Base-by-base conservation (phyloP, 495 filamentous ascomycete species). In the Podospora anserina region DNA sequence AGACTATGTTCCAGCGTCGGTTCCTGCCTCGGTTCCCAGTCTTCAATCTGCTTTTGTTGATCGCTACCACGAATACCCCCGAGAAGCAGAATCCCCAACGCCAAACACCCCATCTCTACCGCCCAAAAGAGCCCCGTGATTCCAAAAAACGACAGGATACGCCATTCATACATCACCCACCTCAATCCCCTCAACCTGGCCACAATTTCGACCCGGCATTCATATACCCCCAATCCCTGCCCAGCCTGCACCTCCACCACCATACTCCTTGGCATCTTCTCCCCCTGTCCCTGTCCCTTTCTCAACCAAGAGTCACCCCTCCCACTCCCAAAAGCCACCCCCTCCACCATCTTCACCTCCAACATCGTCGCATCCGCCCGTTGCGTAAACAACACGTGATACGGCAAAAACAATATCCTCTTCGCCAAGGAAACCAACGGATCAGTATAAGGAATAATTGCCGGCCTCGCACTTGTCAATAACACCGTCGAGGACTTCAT, bases 161-260 rank as follows among this genome's bases (percentile, higher is more conserved):
- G 87, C 79, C 92, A 89, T 26, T 90, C 86, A 69, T 92, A 94
- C 91, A 99, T 96, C 30, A 92, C 72, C 89, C 91, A 94, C 66
- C 90, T 85, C 68, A 97, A 72, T 0, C 94, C 95, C 23, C 82
- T 80, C 68, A 97, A 87, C 57, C 85, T 82, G 1, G 95, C 93
- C 15, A 80, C 83, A 26, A 99, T 86, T 18, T 83, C 83, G 59
- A 97, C 84, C 19, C 75, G 79, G 1, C 87, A 89, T 15, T 81
- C 79, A 73, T 97, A 98, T 13, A 96, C 81, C 74, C 94, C 89
- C 78, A 96, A 83, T 53, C 82, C 80, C 72, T 86, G 82, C 4
- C 89, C 82, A 0, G 82, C 85, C 70, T 93, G 86, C 4, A 97
- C 74, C 67, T 93, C 90, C 3, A 97, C 72, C 7, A 85, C 80